Evolutionary conservation across 176 grass and related monocot genomes (phyloP).

Genomic region (Lolium perenne): DNA sequence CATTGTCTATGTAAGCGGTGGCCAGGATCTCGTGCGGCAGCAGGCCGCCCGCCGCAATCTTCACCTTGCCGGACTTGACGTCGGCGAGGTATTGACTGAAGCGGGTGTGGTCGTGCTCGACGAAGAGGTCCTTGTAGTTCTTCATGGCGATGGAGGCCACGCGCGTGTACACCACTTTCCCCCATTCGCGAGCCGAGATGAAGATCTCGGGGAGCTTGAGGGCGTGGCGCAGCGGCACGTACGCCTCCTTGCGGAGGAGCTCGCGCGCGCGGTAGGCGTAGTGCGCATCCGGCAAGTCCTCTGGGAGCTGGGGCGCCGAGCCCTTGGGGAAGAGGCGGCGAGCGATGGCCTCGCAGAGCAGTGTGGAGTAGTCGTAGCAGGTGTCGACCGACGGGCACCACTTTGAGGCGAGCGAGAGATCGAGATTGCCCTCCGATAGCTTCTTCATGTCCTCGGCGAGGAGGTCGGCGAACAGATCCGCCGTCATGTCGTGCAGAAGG

Average conservation of each 20-base stretch:
- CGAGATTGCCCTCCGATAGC: constrained; percentile 41
- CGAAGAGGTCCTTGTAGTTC: too few species aligned
- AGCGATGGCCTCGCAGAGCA: constrained; percentile 66
- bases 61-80: constrained; percentile 60
- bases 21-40: constrained; percentile 65
- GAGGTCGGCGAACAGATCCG: constrained; percentile 57
- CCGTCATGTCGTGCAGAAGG: constrained; percentile 56
- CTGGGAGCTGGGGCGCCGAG: too few species aligned
- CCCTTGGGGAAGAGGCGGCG: constrained; percentile 52
- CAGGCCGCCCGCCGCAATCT: constrained; percentile 70
- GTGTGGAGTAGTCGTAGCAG: constrained; percentile 27
- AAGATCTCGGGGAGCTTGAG: too few species aligned
- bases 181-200: too few species aligned
- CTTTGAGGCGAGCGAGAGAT: not conserved
- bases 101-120: not conserved
- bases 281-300: too few species aligned
- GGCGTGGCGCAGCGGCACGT: too few species aligned
- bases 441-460: constrained; percentile 60
- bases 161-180: too few species aligned
- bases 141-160: too few species aligned
- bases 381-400: too few species aligned
- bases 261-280: too few species aligned
- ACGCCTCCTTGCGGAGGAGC: too few species aligned
- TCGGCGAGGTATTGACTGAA: constrained; percentile 60
- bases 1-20: constrained; percentile 5